Conservation (phyloP, 2,329 filamentous ascomycete genomes). For the Aspergillus awamori region DNA sequence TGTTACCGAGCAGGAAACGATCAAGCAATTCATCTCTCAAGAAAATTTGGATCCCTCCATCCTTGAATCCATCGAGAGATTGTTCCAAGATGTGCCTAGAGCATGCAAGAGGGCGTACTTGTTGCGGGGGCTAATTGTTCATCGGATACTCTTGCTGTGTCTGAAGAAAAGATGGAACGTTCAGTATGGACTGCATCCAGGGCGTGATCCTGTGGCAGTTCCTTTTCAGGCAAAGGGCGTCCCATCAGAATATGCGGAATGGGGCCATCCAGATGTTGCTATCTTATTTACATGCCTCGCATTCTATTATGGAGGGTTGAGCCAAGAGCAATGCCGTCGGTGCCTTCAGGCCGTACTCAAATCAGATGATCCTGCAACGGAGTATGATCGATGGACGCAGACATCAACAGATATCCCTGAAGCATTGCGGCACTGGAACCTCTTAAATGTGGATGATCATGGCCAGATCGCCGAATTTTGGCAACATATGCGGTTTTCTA, state of each 20-base stretch:
- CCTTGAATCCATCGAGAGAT: slow-evolving; percentile 20
- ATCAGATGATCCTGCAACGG: slow-evolving; percentile 58
- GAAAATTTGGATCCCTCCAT: slow-evolving; percentile 20
- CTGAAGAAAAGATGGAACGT: slow-evolving; percentile 70
- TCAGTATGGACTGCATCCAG: slow-evolving; percentile 62
- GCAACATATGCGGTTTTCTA: slow-evolving; percentile 52
- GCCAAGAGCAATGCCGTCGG: slow-evolving; percentile 51
- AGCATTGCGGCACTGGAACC: slow-evolving; percentile 55
- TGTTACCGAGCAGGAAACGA: slow-evolving; percentile 24
- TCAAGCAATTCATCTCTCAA: slow-evolving; percentile 39
- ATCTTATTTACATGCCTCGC: slow-evolving; percentile 67
- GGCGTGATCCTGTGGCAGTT: slow-evolving; percentile 57
- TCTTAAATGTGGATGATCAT: slow-evolving; percentile 63
- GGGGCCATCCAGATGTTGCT: slow-evolving; percentile 68
- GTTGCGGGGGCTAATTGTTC: slow-evolving; percentile 64
- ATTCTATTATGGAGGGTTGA: slow-evolving; percentile 68
- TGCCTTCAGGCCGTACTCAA: slow-evolving; percentile 56
- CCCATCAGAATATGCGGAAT: slow-evolving; percentile 66
- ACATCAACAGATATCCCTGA: slow-evolving; percentile 48
- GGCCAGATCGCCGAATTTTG: slow-evolving; percentile 57
- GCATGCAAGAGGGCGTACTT: slow-evolving; percentile 52
- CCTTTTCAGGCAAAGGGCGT: slow-evolving; percentile 68
- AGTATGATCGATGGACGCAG: slow-evolving; percentile 58
- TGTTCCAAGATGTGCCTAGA: slow-evolving; percentile 38
- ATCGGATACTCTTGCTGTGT: slow-evolving; percentile 61